Conservation (phyloP, 106 monocot species). For the Xerophyta viscosa region DNA sequence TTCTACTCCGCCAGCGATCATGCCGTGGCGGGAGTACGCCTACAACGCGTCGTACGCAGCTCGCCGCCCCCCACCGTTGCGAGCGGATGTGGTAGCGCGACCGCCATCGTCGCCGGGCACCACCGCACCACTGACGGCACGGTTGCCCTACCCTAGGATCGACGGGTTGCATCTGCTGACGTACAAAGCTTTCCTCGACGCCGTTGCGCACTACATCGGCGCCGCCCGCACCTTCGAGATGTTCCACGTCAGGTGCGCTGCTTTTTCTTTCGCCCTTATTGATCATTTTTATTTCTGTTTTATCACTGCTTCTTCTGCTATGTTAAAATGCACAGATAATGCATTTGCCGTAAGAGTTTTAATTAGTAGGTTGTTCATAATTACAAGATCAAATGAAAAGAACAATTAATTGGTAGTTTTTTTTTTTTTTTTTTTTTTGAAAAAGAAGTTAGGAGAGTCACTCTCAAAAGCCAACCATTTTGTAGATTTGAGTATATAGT, state of each 20-base stretch:
- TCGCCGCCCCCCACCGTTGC: background rate
- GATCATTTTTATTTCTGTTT: background rate
- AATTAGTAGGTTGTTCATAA: too few species aligned
- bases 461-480: too few species aligned
- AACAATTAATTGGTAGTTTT: too few species aligned
- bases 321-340: too few species aligned
- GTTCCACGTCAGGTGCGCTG: constrained; percentile 53
- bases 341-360: too few species aligned
- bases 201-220: constrained; percentile 46
- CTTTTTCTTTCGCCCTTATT: background rate
- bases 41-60: constrained; percentile 7
- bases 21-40: constrained; percentile 48
- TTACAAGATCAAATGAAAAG: too few species aligned
- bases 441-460: too few species aligned
- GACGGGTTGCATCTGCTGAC: constrained; percentile 52
- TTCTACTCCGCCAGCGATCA: background rate
- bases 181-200: constrained; percentile 51
- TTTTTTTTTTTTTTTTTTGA: too few species aligned
- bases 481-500: too few species aligned
- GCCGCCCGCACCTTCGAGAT: constrained; percentile 28
- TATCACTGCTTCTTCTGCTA: too few species aligned
- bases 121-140: too few species aligned
- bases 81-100: background rate
- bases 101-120: too few species aligned
- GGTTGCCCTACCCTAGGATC: constrained; percentile 29